Conservation (phyloP, 202 grass and related monocot species). For the Bolboschoenoplectus hybrid region DNA sequence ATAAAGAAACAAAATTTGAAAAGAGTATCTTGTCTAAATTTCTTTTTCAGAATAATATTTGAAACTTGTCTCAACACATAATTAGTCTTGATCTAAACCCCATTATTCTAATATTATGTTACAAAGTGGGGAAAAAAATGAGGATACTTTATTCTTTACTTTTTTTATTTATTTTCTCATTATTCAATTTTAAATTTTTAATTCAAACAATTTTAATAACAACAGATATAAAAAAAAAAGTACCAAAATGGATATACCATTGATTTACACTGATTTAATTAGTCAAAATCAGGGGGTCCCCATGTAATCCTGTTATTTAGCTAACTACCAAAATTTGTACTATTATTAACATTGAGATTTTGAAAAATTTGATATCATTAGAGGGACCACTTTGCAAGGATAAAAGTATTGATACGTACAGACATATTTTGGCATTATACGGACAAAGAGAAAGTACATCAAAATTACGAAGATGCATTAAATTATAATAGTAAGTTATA, state of each 20-base stretch:
- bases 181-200: neutral
- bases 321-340: conserved; percentile 10
- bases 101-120: no score
- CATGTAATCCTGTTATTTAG: neutral
- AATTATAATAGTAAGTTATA: neutral
- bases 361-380: neutral
- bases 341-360: conserved; percentile 10
- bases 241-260: neutral
- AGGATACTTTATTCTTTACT: neutral
- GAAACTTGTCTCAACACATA: no score
- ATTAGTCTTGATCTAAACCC: no score
- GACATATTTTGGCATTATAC: neutral
- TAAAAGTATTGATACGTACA: neutral
- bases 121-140: no score
- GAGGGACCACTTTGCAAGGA: neutral
- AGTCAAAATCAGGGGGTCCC: neutral
- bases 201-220: neutral
- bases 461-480: neutral
- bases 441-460: neutral
- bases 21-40: no score
- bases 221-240: neutral
- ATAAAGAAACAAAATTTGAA: no score
- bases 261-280: neutral
- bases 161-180: neutral
- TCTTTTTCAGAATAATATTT: no score